Percentiles rank a stretch among this genome's conserved stretches.
Conservation (phyloP, 495 filamentous ascomycete species). For the Chaetomidium leptoderma region DNA sequence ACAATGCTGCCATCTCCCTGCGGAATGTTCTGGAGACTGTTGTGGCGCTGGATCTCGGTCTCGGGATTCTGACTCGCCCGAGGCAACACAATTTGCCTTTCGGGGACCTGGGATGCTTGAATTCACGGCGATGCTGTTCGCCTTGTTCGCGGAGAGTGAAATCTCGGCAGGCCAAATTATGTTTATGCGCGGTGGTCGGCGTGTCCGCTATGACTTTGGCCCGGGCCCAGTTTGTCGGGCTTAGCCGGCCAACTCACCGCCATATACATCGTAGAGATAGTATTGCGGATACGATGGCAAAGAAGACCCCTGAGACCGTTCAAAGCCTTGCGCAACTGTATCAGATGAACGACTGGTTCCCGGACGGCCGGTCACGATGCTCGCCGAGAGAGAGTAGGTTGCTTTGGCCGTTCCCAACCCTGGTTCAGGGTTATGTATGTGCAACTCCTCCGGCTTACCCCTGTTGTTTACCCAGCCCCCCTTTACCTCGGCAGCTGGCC, state of each 20-base stretch:
- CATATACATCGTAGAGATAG: too few relatives aligned
- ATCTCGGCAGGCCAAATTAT: not conserved
- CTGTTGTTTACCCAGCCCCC: slow-evolving; percentile 17
- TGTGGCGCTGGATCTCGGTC: not conserved
- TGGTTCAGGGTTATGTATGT: not conserved
- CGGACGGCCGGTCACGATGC: not conserved
- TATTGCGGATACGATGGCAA: not conserved
- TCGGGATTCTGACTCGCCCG: not conserved
- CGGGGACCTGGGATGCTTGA: not conserved
- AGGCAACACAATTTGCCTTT: not conserved
- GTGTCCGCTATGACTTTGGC: too few relatives aligned
- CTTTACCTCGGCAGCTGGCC: slow-evolving; percentile 11
- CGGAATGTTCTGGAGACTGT: not conserved
- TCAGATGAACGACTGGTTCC: not conserved
- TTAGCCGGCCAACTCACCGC: not conserved
- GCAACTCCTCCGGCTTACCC: not conserved
- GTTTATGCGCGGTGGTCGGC: not conserved
- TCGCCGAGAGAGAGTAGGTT: not conserved
- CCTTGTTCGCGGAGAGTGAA: too few relatives aligned
- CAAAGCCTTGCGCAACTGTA: not conserved
- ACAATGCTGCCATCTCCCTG: too few relatives aligned
- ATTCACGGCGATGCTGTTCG: not conserved
- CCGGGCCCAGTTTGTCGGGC: not conserved
- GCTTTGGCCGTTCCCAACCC: not conserved
- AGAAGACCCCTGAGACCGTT: too few relatives aligned